phyloP scores from a whole-genome alignment of 2,329 filamentous ascomycete species.

The Blastomyces emzantsi region DNA sequence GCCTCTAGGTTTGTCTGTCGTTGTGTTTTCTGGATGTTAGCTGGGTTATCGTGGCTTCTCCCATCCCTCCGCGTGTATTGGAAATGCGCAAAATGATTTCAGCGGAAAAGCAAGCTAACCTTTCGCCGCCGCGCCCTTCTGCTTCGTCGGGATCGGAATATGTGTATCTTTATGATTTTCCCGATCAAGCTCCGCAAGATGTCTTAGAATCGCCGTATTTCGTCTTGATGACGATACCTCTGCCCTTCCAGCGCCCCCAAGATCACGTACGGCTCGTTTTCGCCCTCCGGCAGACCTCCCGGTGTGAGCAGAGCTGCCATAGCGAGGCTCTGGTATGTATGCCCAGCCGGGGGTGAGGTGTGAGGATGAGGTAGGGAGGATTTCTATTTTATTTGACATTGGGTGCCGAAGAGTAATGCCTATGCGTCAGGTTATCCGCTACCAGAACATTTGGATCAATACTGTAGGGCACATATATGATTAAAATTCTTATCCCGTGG shows the following conservation, averaged over 20 bases:
- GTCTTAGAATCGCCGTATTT: constrained; percentile 69
- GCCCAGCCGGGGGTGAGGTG: constrained; percentile 78
- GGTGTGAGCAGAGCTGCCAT: constrained; percentile 47
- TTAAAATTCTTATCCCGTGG: background rate
- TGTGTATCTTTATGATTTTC: constrained; percentile 65
- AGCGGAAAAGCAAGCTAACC: constrained; percentile 21
- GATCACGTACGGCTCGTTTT: constrained; percentile 62
- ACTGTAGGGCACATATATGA: background rate
- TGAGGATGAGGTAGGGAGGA: constrained; percentile 62
- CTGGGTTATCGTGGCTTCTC: background rate
- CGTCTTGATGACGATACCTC: constrained; percentile 67
- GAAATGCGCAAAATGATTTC: background rate
- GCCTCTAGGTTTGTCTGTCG: constrained; percentile 22
- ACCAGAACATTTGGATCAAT: background rate
- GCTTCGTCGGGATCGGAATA: constrained; percentile 58
- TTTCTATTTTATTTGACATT: constrained; percentile 64
- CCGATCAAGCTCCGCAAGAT: constrained; percentile 71
- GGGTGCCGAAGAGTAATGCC: constrained; percentile 15
- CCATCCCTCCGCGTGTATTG: background rate
- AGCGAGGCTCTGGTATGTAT: constrained; percentile 69
- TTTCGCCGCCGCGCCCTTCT: constrained; percentile 36
- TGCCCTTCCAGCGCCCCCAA: constrained; percentile 44
- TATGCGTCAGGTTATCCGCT: background rate
- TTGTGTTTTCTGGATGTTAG: background rate
- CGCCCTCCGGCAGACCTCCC: constrained; percentile 45